phyloP scores from a whole-genome alignment of 768 basidiomycete species.

The Daedaleopsis nitida region DNA sequence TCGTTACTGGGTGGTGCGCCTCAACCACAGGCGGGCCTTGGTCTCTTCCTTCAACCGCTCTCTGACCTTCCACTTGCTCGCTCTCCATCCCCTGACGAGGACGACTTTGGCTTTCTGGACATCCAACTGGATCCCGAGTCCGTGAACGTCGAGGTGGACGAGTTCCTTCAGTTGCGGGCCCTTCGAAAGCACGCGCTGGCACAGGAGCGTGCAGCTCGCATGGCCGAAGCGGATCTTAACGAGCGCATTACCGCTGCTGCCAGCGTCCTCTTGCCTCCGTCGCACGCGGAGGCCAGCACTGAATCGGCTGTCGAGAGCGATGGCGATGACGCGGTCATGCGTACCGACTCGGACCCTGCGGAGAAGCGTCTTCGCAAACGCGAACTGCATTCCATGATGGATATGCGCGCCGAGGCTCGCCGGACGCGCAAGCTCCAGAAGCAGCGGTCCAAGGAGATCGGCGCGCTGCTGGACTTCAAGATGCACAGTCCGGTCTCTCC shows the following conservation, averaged over 20 bases:
- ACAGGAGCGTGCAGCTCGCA: slow-evolving; percentile 26
- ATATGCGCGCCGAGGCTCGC: slow-evolving; percentile 44
- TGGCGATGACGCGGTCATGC: slow-evolving; percentile 40
- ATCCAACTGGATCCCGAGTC: slow-evolving; percentile 25
- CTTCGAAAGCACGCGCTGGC: slow-evolving; percentile 21
- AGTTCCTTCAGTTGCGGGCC: slow-evolving; percentile 25
- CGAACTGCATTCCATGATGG: slow-evolving; percentile 39
- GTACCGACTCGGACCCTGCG: slow-evolving; percentile 29
- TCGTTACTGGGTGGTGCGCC: slow-evolving; percentile 19
- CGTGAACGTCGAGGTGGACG: slow-evolving; percentile 23
- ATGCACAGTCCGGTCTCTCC: slow-evolving; percentile 34
- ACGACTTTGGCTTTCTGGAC: slow-evolving; percentile 30
- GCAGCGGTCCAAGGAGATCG: slow-evolving; percentile 58
- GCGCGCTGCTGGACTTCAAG: slow-evolving; percentile 58
- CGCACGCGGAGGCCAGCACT: background rate
- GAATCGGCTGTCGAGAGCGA: slow-evolving; percentile 10
- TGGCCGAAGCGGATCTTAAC: slow-evolving; percentile 28
- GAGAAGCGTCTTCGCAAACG: slow-evolving; percentile 28
- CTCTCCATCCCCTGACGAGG: slow-evolving; percentile 30
- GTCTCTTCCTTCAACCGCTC: slow-evolving; percentile 27
- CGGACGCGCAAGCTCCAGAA: slow-evolving; percentile 50
- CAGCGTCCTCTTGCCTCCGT: slow-evolving; percentile 37
- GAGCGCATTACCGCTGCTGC: slow-evolving; percentile 31
- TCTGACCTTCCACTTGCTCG: slow-evolving; percentile 28
- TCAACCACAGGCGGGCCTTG: slow-evolving; percentile 21